These are phyloP conservation scores for Quercus wislizeni DNA, from an alignment of 306 rosid genomes.

Conservation along the genomic window DNA sequence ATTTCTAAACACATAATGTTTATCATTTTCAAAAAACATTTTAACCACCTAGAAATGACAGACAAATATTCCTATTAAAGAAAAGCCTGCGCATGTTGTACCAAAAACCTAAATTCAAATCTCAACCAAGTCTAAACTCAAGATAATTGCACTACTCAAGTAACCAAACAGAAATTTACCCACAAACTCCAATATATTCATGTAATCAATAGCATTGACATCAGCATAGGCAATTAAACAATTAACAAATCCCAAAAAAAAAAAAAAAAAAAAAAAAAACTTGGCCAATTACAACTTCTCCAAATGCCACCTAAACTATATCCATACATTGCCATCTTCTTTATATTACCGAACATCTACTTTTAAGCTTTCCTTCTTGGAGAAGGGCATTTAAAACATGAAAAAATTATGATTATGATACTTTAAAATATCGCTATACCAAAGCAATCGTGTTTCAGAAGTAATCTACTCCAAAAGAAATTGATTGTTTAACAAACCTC, in stretches of 20 bases:
- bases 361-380: background rate
- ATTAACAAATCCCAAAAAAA: background rate
- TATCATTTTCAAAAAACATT: background rate
- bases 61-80: background rate
- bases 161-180: background rate
- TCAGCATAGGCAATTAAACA: no score
- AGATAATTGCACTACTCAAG: no score
- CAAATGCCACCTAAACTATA: background rate
- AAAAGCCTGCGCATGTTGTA: background rate
- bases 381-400: background rate
- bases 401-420: background rate
- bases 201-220: background rate
- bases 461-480: background rate
- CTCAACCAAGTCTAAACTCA: background rate
- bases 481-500: conserved; percentile 51
- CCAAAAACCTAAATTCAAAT: background rate
- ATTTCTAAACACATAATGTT: no score
- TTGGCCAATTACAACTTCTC: background rate
- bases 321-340: background rate
- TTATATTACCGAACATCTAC: background rate
- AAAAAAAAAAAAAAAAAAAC: no score
- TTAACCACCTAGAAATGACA: background rate
- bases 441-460: background rate
- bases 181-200: background rate
- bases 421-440: background rate